A percentile compares a stretch with the other conserved stretches of the same genome.
These are phyloP conservation scores for Candida multigemmis DNA, from an alignment of 805 yeast genomes.

Conservation along the genomic window DNA sequence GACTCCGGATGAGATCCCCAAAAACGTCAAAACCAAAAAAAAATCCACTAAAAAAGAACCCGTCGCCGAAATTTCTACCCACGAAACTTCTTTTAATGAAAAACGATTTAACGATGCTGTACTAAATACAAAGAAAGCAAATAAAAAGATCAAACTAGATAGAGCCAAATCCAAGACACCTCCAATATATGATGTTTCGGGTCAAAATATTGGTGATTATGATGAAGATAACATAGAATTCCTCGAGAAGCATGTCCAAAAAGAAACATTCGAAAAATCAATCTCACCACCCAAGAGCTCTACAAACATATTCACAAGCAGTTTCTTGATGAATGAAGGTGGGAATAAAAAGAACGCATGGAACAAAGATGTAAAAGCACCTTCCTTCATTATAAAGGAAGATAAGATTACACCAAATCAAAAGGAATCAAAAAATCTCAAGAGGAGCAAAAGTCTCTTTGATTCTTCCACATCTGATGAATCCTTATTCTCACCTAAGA, in stretches of 20 bases:
- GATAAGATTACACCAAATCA: too few species aligned
- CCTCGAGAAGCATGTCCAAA: conserved; percentile 10
- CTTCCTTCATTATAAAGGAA: too few species aligned
- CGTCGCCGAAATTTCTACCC: not conserved
- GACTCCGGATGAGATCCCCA: conserved; percentile 1
- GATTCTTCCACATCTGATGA: too few species aligned
- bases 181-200: conserved; percentile 14
- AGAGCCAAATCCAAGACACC: conserved; percentile 7
- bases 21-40: not conserved
- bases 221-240: conserved; percentile 20
- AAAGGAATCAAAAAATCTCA: too few species aligned
- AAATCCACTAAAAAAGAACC: conserved; percentile 1
- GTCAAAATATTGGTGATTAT: conserved; percentile 26
- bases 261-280: conserved; percentile 1
- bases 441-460: too few species aligned
- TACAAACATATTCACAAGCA: not conserved
- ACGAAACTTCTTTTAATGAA: conserved; percentile 7
- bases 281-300: conserved; percentile 1
- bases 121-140: conserved; percentile 12
- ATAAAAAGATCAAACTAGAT: conserved; percentile 10
- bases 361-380: too few species aligned
- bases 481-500: too few species aligned
- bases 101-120: conserved; percentile 8
- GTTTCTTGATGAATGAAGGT: too few species aligned
- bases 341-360: too few species aligned